phyloP scores from a whole-genome alignment of 2,329 filamentous ascomycete genomes.

The Fusarium sp. region DNA sequence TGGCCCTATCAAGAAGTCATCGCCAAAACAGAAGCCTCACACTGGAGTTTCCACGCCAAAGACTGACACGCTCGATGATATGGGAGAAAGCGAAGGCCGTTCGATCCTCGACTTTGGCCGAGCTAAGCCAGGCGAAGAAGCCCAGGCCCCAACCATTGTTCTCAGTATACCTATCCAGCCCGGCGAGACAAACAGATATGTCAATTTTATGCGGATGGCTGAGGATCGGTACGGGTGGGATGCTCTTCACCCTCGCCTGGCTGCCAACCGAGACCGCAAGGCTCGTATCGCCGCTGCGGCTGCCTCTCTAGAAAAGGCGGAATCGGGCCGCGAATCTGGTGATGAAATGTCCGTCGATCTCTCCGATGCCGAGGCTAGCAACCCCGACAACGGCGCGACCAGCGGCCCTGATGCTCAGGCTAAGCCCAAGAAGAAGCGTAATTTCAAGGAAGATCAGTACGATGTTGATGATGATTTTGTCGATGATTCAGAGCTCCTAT shows the following conservation, averaged over 20 bases:
- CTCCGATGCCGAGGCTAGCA: constrained; percentile 80
- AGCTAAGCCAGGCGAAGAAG: constrained; percentile 65
- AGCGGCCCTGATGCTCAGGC: constrained; percentile 69
- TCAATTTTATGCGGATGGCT: constrained; percentile 94
- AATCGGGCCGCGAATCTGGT: constrained; percentile 71
- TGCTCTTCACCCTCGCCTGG: constrained; percentile 88
- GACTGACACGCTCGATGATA: constrained; percentile 58
- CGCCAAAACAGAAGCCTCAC: constrained; percentile 57
- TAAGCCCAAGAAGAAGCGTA: constrained; percentile 80
- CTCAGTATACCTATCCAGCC: constrained; percentile 78
- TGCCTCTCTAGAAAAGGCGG: constrained; percentile 81
- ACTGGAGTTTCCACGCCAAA: constrained; percentile 57
- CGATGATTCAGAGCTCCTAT: constrained; percentile 92
- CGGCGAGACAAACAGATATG: constrained; percentile 85
- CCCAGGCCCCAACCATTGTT: constrained; percentile 77
- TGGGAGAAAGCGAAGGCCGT: constrained; percentile 55
- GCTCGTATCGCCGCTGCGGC: constrained; percentile 87
- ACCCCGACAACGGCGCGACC: constrained; percentile 78
- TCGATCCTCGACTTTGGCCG: constrained; percentile 70
- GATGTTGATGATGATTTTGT: constrained; percentile 85
- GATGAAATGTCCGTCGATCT: constrained; percentile 87
- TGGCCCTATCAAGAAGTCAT: constrained; percentile 55
- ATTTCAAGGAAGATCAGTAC: constrained; percentile 83
- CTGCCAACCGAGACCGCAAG: constrained; percentile 86
- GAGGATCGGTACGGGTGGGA: constrained; percentile 95